Evolutionary conservation across 1,139 yeast genomes (phyloP).

Genomic region (Taphrina sp.): DNA sequence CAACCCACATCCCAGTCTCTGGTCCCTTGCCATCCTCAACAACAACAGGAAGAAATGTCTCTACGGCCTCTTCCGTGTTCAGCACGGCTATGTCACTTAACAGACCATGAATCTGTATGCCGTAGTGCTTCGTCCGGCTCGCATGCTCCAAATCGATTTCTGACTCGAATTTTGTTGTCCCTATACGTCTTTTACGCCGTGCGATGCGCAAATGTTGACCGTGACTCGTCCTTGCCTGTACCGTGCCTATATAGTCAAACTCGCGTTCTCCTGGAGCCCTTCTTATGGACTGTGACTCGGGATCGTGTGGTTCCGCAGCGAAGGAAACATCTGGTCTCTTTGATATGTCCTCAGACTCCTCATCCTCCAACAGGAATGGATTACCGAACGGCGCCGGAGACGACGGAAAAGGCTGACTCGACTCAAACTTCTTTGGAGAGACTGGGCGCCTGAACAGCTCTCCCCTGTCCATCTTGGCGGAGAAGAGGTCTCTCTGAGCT

Average conservation of each 20-base stretch:
- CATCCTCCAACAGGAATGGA: slow-evolving; percentile 27
- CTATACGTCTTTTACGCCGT: slow-evolving; percentile 4
- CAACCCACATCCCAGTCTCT: slow-evolving; percentile 51
- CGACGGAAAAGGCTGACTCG: slow-evolving; percentile 21
- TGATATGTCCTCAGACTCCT: not conserved
- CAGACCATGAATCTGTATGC: slow-evolving; percentile 14
- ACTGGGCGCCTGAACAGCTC: slow-evolving; percentile 4
- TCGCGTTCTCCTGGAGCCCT: too few species aligned
- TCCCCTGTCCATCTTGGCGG: slow-evolving; percentile 1
- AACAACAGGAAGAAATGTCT: not conserved
- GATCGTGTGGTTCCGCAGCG: not conserved
- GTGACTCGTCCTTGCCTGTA: slow-evolving; percentile 12
- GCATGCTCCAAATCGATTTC: slow-evolving; percentile 19
- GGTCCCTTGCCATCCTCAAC: not conserved
- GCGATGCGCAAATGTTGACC: slow-evolving; percentile 4
- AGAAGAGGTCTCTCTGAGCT: slow-evolving; percentile 5
- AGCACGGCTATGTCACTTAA: slow-evolving; percentile 5
- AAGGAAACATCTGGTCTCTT: not conserved
- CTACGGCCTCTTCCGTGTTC: not conserved
- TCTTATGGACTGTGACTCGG: too few species aligned
- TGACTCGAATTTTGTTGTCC: slow-evolving; percentile 3
- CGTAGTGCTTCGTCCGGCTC: slow-evolving; percentile 21
- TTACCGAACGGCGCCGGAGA: slow-evolving; percentile 26
- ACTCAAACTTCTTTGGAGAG: slow-evolving; percentile 10
- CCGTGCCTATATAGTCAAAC: not conserved